These are phyloP conservation scores for Leucocoprinus leucothites DNA, from an alignment of 768 basidiomycete species.

Conservation along the genomic window DNA sequence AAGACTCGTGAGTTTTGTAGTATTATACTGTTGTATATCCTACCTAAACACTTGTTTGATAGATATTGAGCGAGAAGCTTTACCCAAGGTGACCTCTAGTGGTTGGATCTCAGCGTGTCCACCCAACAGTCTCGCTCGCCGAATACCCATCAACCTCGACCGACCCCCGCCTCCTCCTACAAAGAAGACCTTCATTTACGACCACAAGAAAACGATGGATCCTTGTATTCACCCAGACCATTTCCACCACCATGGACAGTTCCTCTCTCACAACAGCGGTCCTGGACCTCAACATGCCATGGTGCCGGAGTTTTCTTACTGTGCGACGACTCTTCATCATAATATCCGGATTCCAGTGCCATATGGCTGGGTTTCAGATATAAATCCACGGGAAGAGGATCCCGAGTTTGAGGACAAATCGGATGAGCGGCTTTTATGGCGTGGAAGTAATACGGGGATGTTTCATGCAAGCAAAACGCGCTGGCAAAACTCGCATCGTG, in stretches of 20 bases:
- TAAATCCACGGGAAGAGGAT: constrained; percentile 42
- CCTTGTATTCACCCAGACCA: constrained; percentile 45
- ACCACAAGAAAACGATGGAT: constrained; percentile 46
- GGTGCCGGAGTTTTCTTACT: constrained; percentile 53
- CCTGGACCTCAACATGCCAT: constrained; percentile 39
- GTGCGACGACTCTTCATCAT: constrained; percentile 47
- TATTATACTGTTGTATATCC: too few species aligned
- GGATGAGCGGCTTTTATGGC: constrained; percentile 65
- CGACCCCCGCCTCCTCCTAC: constrained; percentile 27
- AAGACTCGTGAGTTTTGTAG: constrained; percentile 23
- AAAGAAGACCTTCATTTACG: constrained; percentile 46
- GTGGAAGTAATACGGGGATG: constrained; percentile 74
- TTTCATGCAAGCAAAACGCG: constrained; percentile 31
- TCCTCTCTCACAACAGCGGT: constrained; percentile 44
- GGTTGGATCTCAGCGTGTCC: constrained; percentile 42
- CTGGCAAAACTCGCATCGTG: constrained; percentile 52
- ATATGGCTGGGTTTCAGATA: constrained; percentile 45
- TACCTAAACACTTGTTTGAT: not conserved
- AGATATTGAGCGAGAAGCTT: constrained; percentile 25
- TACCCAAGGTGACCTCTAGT: constrained; percentile 28
- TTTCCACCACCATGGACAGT: constrained; percentile 49
- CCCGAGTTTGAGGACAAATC: constrained; percentile 62
- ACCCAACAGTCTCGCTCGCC: constrained; percentile 35
- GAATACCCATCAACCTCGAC: constrained; percentile 30
- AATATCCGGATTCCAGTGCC: constrained; percentile 51